A percentile compares a stretch with the other conserved stretches of the same genome.
Evolutionary conservation across 2,329 filamentous ascomycete genomes (phyloP).

Genomic region (Penicillium rolfsii): DNA sequence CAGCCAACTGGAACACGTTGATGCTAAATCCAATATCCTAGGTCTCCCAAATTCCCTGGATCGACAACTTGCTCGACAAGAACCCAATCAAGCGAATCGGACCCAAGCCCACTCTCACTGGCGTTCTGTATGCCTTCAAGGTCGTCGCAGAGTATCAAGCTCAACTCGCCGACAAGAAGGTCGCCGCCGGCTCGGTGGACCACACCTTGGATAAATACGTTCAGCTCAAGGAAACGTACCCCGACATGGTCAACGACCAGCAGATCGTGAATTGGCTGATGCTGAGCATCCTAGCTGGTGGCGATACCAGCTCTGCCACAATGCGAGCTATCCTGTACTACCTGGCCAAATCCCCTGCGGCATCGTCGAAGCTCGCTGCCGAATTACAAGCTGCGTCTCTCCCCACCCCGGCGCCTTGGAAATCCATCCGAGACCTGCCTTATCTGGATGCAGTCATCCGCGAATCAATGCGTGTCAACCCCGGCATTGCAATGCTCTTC

Average conservation of each 20-base stretch:
- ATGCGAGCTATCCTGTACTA: constrained; percentile 37
- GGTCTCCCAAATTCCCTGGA: constrained; percentile 31
- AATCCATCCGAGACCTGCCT: constrained; percentile 25
- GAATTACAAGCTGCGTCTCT: constrained; percentile 26
- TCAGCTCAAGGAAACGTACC: constrained; percentile 41
- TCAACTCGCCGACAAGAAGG: constrained; percentile 17
- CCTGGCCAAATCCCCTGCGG: constrained; percentile 23
- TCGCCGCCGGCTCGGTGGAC: constrained; percentile 14
- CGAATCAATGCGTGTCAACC: constrained; percentile 57
- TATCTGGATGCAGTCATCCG: constrained; percentile 59
- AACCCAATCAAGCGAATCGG: constrained; percentile 35
- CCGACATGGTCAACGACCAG: constrained; percentile 42
- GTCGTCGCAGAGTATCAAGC: constrained; percentile 27
- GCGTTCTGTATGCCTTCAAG: constrained; percentile 27
- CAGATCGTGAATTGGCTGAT: constrained; percentile 44
- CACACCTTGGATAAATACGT: constrained; percentile 51
- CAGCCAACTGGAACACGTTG: background rate
- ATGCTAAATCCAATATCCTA: background rate
- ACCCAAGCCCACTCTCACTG: constrained; percentile 27
- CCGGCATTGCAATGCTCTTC: constrained; percentile 53
- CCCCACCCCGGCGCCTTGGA: constrained; percentile 25
- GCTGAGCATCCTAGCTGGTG: constrained; percentile 42
- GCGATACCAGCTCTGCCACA: constrained; percentile 45
- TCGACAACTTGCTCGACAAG: constrained; percentile 36
- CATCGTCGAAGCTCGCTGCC: constrained; percentile 19